Base-by-base conservation (phyloP, 1,284 basidiomycete species). In the Meripilus lineatus region DNA sequence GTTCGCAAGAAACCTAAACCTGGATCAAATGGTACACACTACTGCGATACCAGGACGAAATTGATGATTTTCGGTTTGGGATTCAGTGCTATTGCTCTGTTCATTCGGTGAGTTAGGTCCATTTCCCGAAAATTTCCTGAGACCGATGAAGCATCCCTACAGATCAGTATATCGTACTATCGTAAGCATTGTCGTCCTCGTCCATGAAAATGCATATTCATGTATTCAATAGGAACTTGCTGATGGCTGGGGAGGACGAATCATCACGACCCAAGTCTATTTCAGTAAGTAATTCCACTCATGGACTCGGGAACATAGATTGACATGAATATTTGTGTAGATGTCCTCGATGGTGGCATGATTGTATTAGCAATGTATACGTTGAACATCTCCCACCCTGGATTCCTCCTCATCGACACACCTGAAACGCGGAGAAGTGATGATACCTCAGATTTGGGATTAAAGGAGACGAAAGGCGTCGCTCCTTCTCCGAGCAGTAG, bases 271-370 rank as follows among this genome's bases (percentile, higher is more conserved):
- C 1, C 62, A 82, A 54, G 55, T 70, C n/a, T 74, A 73, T 55
- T 81, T 83, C 64, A 74, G 75, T 78, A 49, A 25, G 56, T n/a
- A 18, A 21, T 22, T 24, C 18, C 30, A 18, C 24, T 15, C 18
- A 10, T 15, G 1, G 18, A 5, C 38, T 30, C 14, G n/a, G 8
- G 15, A 5, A 13, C 13, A 6, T 40, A 18, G 32, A 36, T 21
- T 8, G 14, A 7, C 22, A 18, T 8, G 37, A 40, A 15, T 46
- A 18, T 2, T n/a, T 24, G 18, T 33, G 15, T 10, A 77, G 75
- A 74, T 52, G 68, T 76, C 17, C 66, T 84, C 7, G 81, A 84
- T 47, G 80, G 72, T 5, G 65, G 65, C 1, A 79, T 81, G 70
- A 71, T 84, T 48, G 58, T 70, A 1, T 61, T 80, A 5, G 76